Evolutionary conservation across 2,329 filamentous ascomycete species (phyloP), one percentile per base, ranked within the genome.

Genomic region (Elsinoe ampelina): DNA sequence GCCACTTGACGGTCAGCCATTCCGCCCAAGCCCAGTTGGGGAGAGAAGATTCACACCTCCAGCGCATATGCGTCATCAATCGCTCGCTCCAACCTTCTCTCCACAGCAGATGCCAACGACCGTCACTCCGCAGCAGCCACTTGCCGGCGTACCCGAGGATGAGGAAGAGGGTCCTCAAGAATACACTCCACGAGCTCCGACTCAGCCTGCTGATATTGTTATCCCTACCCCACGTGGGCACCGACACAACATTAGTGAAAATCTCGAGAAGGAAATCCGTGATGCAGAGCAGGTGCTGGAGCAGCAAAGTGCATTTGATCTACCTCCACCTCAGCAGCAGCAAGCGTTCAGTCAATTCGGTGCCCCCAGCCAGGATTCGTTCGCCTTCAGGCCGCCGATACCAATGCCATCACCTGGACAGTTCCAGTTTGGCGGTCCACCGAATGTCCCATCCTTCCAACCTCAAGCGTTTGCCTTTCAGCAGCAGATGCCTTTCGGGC

Each of bases 211-310:
- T 75, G 8, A 80, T 57, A 82, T 85, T 63, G 78, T 77, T 22
- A 77, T 82, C 47, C 82, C 82, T 8, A 83, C 77, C 52, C 82
- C 82, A 58, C 77, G 78, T 62, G 78, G 78, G 36, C 80, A 84
- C 68, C 77, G 77, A 57, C 86, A 91, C 63, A 90, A 90, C 63
- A 78, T 88, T 39, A 90, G 85, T 64, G 80, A 84, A 61, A 88
- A 83, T 45, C 77, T 95, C 20, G 89, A 95, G 68, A 85, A 85
- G 60, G 89, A 93, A 63, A 85, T 95, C 57, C 86, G 93, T 51
- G 87, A 91, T 65, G 85, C 87, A 3, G 88, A 62, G 19, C 58
- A 41, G 19, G 54, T 57, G 19, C 54, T 61, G n/a, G 57, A 62
- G 15, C 58, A 86, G 55, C 85, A 92, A 65, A 76, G 92, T 50